phyloP scores from a whole-genome alignment of 768 basidiomycete genomes.

The Cubamyces sp. region DNA sequence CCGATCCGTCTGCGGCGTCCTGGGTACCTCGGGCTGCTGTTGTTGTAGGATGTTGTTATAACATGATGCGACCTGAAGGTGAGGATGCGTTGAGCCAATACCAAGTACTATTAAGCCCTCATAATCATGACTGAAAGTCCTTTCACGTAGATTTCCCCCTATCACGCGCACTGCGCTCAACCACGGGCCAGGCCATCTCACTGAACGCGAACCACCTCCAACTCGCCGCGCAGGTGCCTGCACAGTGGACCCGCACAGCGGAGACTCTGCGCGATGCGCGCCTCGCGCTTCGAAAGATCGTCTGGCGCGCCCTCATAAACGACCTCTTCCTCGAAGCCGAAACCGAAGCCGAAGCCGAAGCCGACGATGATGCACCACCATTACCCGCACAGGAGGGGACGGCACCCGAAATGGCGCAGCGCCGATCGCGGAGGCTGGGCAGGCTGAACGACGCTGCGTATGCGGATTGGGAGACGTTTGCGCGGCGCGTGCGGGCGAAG shows the following conservation, averaged over 20 bases:
- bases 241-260: conserved; percentile 55
- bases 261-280: conserved; percentile 40
- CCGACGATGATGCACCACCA: neutral
- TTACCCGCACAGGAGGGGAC: neutral
- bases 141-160: conserved; percentile 57
- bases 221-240: conserved; percentile 72
- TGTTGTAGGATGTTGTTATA: conserved; percentile 81
- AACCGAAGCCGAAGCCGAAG: no score
- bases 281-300: conserved; percentile 68
- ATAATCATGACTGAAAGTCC: neutral
- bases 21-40: conserved; percentile 61
- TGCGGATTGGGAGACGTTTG: conserved; percentile 51
- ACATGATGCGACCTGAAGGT: conserved; percentile 63
- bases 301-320: conserved; percentile 70
- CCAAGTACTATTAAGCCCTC: conserved; percentile 8
- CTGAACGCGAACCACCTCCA: conserved; percentile 61
- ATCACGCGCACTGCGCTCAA: conserved; percentile 36
- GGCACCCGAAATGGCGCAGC: neutral
- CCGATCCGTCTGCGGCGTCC: no score
- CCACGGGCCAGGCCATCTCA: conserved; percentile 15
- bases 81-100: conserved; percentile 18
- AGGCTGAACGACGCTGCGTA: conserved; percentile 56
- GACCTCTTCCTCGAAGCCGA: conserved; percentile 27
- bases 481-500: conserved; percentile 28
- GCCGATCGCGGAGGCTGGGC: conserved; percentile 44